These are phyloP conservation scores for Serpula lacrymans DNA, from an alignment of 768 basidiomycete genomes.

Conservation along the genomic window DNA sequence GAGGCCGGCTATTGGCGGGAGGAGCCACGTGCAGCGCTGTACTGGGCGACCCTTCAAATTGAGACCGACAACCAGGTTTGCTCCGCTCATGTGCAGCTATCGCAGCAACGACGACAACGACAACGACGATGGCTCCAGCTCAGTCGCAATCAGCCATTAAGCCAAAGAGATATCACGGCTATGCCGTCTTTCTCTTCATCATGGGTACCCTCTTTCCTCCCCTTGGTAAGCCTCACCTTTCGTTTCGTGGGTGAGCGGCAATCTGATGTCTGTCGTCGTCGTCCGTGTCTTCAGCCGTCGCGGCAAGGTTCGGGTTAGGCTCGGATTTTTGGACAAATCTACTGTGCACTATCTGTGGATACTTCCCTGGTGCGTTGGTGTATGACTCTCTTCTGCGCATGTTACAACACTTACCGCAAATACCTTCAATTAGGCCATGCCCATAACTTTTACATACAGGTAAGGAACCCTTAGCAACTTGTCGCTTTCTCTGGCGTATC, in stretches of 20 bases:
- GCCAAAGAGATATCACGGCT: conserved; percentile 79
- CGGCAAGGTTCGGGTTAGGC: conserved; percentile 89
- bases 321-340: conserved; percentile 90
- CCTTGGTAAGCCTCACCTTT: conserved; percentile 53
- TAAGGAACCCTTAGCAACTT: conserved; percentile 22
- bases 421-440: conserved; percentile 57
- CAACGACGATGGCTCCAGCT: conserved; percentile 33
- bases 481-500: conserved; percentile 7
- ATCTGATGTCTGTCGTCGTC: conserved; percentile 2
- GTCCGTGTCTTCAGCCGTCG: conserved; percentile 61
- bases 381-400: background rate
- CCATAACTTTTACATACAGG: conserved; percentile 94
- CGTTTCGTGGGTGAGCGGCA: background rate
- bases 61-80: too few species aligned
- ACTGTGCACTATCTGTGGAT: conserved; percentile 84
- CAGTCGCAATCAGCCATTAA: conserved; percentile 53
- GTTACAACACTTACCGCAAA: conserved; percentile 4
- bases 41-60: too few species aligned
- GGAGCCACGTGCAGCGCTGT: too few species aligned
- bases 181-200: conserved; percentile 76
- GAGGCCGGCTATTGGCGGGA: too few species aligned
- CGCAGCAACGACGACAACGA: conserved; percentile 2
- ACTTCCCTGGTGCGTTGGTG: conserved; percentile 67
- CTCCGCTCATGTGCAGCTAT: too few species aligned
- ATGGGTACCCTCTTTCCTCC: conserved; percentile 90